Evolutionary conservation across 495 filamentous ascomycete genomes (phyloP).

Genomic region (Cercophora sp.): DNA sequence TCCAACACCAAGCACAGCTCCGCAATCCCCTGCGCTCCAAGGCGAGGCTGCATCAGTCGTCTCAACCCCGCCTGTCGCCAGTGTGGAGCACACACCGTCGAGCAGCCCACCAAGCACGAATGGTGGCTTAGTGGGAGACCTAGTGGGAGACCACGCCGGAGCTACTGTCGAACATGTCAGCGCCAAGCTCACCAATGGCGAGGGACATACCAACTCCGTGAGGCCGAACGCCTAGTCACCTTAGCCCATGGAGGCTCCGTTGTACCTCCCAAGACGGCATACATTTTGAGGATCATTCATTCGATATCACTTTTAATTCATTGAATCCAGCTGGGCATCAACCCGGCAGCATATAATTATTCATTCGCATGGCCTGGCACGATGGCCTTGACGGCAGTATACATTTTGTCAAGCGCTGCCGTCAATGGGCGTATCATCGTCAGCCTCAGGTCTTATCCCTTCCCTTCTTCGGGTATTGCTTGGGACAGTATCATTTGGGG

Average conservation of each 20-base stretch:
- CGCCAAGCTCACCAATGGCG: conserved; percentile 9
- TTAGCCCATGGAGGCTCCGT: background rate
- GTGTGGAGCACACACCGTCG: conserved; percentile 60
- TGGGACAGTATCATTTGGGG: background rate
- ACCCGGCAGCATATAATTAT: no score
- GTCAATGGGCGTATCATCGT: background rate
- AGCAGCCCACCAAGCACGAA: conserved; percentile 59
- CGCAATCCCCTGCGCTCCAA: conserved; percentile 34
- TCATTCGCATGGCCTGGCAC: no score
- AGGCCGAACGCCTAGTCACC: no score
- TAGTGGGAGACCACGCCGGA: no score
- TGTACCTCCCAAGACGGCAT: background rate
- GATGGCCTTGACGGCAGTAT: background rate
- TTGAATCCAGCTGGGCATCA: no score
- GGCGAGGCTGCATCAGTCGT: conserved; percentile 50
- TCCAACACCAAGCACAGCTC: conserved; percentile 13
- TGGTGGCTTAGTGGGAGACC: conserved; percentile 48
- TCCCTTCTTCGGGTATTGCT: background rate
- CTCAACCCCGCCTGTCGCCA: conserved; percentile 57
- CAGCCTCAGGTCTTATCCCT: background rate
- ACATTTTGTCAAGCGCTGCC: background rate
- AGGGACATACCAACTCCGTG: no score
- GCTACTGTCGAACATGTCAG: background rate
- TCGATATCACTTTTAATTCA: no score
- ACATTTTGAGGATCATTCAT: no score